These are phyloP conservation scores for Tephrocybe sp. DNA, from an alignment of 768 basidiomycete species.

Conservation along the genomic window DNA sequence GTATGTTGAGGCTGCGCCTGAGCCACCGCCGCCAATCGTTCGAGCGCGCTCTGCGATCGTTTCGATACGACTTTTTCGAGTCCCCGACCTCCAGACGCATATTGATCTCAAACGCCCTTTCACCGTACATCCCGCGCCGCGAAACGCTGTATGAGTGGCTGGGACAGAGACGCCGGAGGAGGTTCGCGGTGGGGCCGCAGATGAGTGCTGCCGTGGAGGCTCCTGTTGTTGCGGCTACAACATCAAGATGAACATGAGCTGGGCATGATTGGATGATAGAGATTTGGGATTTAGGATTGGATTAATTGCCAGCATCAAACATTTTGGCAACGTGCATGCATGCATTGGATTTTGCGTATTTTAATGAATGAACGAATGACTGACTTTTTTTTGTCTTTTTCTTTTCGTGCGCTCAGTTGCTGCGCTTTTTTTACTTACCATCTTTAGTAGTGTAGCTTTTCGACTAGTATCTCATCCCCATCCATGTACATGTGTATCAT, in stretches of 20 bases:
- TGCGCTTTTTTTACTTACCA: not conserved
- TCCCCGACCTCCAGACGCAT: slow-evolving; percentile 1
- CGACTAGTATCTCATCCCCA: not conserved
- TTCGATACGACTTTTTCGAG: slow-evolving; percentile 6
- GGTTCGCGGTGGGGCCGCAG: not conserved
- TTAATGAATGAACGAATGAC: too few relatives aligned
- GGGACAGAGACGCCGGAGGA: slow-evolving; percentile 2
- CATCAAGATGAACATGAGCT: not conserved
- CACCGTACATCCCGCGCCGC: slow-evolving; percentile 10
- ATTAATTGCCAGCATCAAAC: too few relatives aligned
- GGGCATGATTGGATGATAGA: too few relatives aligned
- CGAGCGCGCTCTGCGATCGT: slow-evolving; percentile 7
- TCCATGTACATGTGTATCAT: not conserved
- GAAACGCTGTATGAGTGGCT: slow-evolving; percentile 18
- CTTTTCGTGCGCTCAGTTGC: not conserved
- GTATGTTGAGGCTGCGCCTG: slow-evolving; percentile 5
- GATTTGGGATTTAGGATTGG: too few relatives aligned
- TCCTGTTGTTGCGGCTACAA: not conserved
- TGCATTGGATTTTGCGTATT: too few relatives aligned
- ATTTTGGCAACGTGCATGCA: too few relatives aligned
- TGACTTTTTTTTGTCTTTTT: too few relatives aligned
- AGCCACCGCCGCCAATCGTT: slow-evolving; percentile 9
- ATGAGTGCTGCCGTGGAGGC: not conserved
- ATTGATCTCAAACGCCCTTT: slow-evolving; percentile 1
- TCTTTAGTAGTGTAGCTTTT: not conserved